phyloP scores from a whole-genome alignment of 257 asterid genomes.

The Solanum gracilifrons region DNA sequence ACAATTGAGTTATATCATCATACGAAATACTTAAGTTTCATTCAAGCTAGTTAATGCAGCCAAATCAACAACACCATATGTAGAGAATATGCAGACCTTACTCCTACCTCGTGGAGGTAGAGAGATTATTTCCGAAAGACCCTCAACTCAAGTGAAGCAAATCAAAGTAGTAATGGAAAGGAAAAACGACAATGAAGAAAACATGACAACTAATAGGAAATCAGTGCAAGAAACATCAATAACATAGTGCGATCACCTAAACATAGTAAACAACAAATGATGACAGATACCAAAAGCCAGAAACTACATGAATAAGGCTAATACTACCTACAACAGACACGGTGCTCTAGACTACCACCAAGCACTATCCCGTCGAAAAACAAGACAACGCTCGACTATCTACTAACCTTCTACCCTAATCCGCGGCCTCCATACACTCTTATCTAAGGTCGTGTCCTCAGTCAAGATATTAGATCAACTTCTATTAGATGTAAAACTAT shows the following conservation, averaged over 20 bases:
- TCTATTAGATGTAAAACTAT: neutral
- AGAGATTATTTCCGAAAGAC: neutral
- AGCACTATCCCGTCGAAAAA: neutral
- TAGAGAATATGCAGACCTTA: fast-evolving
- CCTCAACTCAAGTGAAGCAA: neutral
- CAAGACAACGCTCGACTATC: neutral
- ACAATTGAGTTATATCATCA: neutral
- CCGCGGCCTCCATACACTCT: neutral
- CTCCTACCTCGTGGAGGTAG: neutral
- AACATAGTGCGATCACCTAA: neutral
- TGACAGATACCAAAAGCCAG: neutral
- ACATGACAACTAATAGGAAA: neutral
- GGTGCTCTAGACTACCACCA: neutral
- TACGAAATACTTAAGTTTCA: neutral
- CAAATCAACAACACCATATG: neutral
- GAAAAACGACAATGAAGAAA: neutral
- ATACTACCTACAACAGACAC: neutral
- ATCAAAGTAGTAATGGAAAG: neutral
- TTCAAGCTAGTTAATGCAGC: neutral
- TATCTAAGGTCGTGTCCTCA: neutral
- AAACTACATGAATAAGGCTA: neutral
- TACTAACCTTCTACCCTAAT: neutral
- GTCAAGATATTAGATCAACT: neutral
- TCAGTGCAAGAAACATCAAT: neutral
- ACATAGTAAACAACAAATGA: neutral